Percentiles rank a stretch among this genome's conserved stretches.
Evolutionary conservation across 2,329 filamentous ascomycete species (phyloP).

Genomic region (Phaeosphaeriaceae sp.): DNA sequence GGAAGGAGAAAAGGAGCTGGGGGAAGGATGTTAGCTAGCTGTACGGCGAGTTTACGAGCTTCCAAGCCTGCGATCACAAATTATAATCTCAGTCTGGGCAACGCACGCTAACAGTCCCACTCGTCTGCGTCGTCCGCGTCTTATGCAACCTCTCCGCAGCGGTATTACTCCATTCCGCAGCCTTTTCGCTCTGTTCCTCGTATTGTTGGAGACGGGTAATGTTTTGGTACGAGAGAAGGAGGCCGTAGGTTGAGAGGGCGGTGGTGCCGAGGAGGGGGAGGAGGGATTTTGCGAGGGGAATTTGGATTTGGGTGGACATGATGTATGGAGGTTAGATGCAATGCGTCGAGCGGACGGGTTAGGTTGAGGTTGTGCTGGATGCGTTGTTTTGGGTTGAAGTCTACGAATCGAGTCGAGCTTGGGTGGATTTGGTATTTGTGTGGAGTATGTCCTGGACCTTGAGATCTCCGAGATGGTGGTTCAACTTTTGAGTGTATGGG

Average conservation of each 20-base stretch:
- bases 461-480: neutral
- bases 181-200: conserved; percentile 44
- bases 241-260: conserved; percentile 36
- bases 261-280: conserved; percentile 27
- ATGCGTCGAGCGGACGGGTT: no score
- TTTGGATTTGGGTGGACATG: neutral
- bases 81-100: neutral
- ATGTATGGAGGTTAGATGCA: neutral
- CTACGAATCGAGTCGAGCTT: no score
- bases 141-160: conserved; percentile 42
- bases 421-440: no score
- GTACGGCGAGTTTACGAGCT: neutral
- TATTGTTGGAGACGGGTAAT: conserved; percentile 46
- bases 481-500: neutral
- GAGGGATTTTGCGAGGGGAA: conserved; percentile 8
- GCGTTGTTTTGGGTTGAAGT: no score
- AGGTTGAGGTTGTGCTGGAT: no score
- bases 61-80: neutral
- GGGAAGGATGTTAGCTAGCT: neutral
- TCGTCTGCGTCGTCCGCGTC: conserved; percentile 45
- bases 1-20: conserved; percentile 32
- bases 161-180: conserved; percentile 45
- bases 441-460: neutral
- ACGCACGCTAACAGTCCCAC: conserved; percentile 40
- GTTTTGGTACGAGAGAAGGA: conserved; percentile 43